Conservation (phyloP, 2,329 filamentous ascomycete species). For the Cladosporium velox region DNA sequence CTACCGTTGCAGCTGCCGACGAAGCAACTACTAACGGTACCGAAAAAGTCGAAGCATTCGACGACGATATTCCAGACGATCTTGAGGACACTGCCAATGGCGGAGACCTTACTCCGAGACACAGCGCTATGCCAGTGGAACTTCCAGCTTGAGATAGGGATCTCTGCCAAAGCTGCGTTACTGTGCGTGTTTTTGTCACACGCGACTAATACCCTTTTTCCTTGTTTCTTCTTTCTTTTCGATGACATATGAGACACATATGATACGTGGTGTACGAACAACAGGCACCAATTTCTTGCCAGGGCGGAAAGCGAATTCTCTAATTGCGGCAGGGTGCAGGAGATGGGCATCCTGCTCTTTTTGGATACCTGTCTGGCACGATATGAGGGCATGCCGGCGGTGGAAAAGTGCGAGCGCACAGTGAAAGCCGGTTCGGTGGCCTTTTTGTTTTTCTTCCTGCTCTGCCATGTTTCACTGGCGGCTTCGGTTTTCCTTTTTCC, state of each 20-base stretch:
- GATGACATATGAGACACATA: slow-evolving; percentile 4
- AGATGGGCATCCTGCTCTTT: neutral
- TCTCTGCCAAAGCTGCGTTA: neutral
- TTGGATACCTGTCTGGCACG: neutral
- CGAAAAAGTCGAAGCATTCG: neutral
- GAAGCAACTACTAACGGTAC: neutral
- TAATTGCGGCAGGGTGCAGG: neutral
- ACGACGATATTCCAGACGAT: neutral
- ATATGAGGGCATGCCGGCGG: neutral
- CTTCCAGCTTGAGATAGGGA: neutral
- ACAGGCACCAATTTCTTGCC: slow-evolving; percentile 1
- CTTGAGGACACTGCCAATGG: neutral
- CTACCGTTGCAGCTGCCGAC: neutral
- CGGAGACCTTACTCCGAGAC: slow-evolving; percentile 13
- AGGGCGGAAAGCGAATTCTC: neutral
- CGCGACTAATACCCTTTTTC: slow-evolving; percentile 2
- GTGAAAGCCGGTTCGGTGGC: neutral
- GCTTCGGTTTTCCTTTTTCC: neutral
- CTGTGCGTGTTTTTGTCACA: neutral
- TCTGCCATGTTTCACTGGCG: neutral
- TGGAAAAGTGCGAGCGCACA: neutral
- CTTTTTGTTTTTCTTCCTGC: neutral
- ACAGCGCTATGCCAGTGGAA: slow-evolving; percentile 2
- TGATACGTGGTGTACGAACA: neutral
- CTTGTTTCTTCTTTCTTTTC: slow-evolving; percentile 2